phyloP scores from a whole-genome alignment of 495 filamentous ascomycete genomes.

The Hyaloscypha hepaticicola region DNA sequence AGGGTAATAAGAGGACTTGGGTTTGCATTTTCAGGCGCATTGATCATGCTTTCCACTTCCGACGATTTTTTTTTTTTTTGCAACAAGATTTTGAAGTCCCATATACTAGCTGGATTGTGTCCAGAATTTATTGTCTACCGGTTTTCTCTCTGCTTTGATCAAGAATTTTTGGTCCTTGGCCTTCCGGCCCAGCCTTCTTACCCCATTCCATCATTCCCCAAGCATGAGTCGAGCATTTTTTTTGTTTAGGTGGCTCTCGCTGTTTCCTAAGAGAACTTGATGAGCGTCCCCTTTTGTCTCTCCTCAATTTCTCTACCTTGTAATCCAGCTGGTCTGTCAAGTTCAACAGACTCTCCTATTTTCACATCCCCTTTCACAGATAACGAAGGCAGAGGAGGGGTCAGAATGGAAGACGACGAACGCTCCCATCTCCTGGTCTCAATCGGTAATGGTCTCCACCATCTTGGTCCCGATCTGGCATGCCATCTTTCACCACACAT shows the following conservation, averaged over 20 bases:
- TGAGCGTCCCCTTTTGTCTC: slow-evolving; percentile 20
- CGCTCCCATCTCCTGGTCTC: slow-evolving; percentile 61
- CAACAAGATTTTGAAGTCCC: too few relatives aligned
- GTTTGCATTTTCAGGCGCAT: neutral
- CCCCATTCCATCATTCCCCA: slow-evolving; percentile 56
- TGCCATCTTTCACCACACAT: slow-evolving; percentile 67
- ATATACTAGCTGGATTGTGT: too few relatives aligned
- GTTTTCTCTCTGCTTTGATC: slow-evolving; percentile 34
- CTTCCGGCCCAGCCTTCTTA: slow-evolving; percentile 52
- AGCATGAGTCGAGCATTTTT: slow-evolving; percentile 47
- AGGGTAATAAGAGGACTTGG: neutral
- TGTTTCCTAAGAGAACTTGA: slow-evolving; percentile 47
- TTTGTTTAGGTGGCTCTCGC: slow-evolving; percentile 44
- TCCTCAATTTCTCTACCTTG: slow-evolving; percentile 25
- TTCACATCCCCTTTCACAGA: slow-evolving; percentile 35
- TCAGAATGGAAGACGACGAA: slow-evolving; percentile 27
- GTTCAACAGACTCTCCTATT: slow-evolving; percentile 38
- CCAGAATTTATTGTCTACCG: neutral
- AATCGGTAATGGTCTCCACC: slow-evolving; percentile 63
- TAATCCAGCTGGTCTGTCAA: slow-evolving; percentile 44
- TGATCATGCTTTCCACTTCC: too few relatives aligned
- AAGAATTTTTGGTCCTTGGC: slow-evolving; percentile 38
- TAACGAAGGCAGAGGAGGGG: neutral
- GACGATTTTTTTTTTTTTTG: too few relatives aligned
- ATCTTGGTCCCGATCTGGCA: slow-evolving; percentile 48